Base-by-base conservation (phyloP, 179 eudicot genomes). In the Heliamphora pulchella region DNA sequence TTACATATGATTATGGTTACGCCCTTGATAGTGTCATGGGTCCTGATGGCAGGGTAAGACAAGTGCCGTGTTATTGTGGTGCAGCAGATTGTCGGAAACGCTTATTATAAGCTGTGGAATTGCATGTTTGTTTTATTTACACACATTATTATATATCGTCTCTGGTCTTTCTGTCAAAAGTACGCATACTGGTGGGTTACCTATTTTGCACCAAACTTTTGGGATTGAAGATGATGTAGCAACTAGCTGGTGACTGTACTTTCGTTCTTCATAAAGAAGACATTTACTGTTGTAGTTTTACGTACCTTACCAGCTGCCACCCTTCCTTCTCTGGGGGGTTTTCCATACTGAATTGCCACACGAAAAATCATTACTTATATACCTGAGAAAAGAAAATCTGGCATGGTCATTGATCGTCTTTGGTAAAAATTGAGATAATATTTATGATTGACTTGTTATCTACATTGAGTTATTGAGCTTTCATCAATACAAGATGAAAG, bases 21-120 rank as follows among this genome's bases (percentile, higher is more conserved):
- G 85, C 86, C 5, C 85, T 93, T 5, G 91, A 90, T 44, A 90
- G 97, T 69, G 93, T 93, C 5, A 63, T 82, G 63, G 97, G 91
- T 69, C 88, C 91, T 11, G 97, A 91, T 81, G 96, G 94, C 8
- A 86, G 87, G 81, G 77, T 87, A 15, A 89, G 76, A 82, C 81
- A 87, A 82, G 77, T 94, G 89, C 14, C 87, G n/a, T 94, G 98
- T 77, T 85, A 83, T 63, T 92, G 98, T 69, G 98, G 98, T 43
- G 94, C 96, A 41, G 84, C 88, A 41, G 91, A 86, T 69, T 94
- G 98, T 76, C 75, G 96, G 69, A 92, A 90, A 87, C 89, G 96
- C 41, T 71, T 93, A 54, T 87, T 87, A 74, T 94, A 89, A 86
- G 47, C 8, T 68, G 72, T 53, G 46, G 48, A 41, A 15, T 54